Percentiles rank a stretch among this genome's conserved stretches.
Evolutionary conservation across 2,329 filamentous ascomycete genomes (phyloP).

Genomic region (Aspergillus costaricaensis): DNA sequence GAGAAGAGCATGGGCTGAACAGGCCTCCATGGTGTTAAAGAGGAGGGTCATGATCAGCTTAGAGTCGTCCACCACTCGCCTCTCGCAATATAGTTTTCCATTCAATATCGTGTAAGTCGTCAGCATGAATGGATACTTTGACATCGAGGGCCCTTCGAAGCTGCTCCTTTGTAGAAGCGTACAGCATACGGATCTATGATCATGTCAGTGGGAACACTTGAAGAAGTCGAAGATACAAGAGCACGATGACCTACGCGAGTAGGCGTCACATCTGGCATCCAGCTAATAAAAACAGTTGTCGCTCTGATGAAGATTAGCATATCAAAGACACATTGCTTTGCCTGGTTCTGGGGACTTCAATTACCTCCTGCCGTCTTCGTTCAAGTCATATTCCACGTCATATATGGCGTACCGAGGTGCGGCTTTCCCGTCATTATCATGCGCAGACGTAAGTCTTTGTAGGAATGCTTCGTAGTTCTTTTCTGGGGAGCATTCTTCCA

Average conservation of each 20-base stretch:
- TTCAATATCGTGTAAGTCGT: slow-evolving; percentile 9
- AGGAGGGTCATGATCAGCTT: too few species aligned
- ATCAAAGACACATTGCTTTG: not conserved
- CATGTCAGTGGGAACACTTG: not conserved
- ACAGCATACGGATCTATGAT: slow-evolving; percentile 15
- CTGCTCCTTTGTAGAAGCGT: slow-evolving; percentile 19
- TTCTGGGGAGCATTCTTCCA: slow-evolving; percentile 14
- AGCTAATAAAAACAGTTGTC: slow-evolving; percentile 17
- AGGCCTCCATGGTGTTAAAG: too few species aligned
- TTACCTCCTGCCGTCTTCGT: slow-evolving; percentile 11
- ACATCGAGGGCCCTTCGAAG: slow-evolving; percentile 14
- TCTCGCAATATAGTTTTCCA: slow-evolving; percentile 16
- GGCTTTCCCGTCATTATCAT: not conserved
- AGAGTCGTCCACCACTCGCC: slow-evolving; percentile 10
- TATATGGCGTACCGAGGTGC: slow-evolving; percentile 20
- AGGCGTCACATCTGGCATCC: slow-evolving; percentile 16
- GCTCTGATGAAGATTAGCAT: not conserved
- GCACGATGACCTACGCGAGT: not conserved
- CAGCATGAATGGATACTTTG: slow-evolving; percentile 18
- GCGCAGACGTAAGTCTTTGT: slow-evolving; percentile 10
- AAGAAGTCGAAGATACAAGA: not conserved
- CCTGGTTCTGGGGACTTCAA: not conserved
- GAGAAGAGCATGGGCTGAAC: too few species aligned
- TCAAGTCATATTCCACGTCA: slow-evolving; percentile 21
- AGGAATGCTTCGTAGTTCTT: slow-evolving; percentile 16